Evolutionary conservation across 129 eudicot genomes (phyloP).

Genomic region (Tagetes patula): DNA sequence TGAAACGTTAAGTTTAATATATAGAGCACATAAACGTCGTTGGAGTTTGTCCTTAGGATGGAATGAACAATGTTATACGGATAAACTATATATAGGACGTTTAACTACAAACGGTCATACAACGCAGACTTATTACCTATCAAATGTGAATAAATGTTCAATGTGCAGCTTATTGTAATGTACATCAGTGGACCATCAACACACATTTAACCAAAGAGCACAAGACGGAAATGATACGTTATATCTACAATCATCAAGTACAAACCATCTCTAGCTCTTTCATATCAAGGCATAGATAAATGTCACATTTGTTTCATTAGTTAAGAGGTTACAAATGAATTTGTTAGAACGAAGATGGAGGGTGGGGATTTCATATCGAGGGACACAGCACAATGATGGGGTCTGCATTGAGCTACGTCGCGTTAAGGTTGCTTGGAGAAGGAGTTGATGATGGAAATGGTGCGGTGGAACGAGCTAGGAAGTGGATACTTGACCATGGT

Average conservation of each 20-base stretch:
- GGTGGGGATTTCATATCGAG: slow-evolving; percentile 78
- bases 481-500: slow-evolving; percentile 80
- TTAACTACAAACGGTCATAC: background rate
- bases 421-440: slow-evolving; percentile 62
- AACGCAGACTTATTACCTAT: background rate
- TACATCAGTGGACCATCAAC: slow-evolving; percentile 9
- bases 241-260: slow-evolving; percentile 75
- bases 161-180: slow-evolving; percentile 7
- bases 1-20: background rate
- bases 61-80: too few species aligned
- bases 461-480: slow-evolving; percentile 47
- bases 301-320: background rate
- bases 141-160: background rate
- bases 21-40: too few species aligned
- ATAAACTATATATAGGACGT: too few species aligned
- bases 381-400: slow-evolving; percentile 82
- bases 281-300: background rate
- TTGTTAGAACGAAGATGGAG: slow-evolving; percentile 75
- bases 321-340: background rate
- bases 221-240: slow-evolving; percentile 20
- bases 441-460: slow-evolving; percentile 58
- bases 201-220: slow-evolving; percentile 14
- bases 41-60: too few species aligned
- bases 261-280: background rate
- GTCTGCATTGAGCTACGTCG: slow-evolving; percentile 60